phyloP scores from a whole-genome alignment of 306 rosid genomes.

The Cucurbita maxima region DNA sequence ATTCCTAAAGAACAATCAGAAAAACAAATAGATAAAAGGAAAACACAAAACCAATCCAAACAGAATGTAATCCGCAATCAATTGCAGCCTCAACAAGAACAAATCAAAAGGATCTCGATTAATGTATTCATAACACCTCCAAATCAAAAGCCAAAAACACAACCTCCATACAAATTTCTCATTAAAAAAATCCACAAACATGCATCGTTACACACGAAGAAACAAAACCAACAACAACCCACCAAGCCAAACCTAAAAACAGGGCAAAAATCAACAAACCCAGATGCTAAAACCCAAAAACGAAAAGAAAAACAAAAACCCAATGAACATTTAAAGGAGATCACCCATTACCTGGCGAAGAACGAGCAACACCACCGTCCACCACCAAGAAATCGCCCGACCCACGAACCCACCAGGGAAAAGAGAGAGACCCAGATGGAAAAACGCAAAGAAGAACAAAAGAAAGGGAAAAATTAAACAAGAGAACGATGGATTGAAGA shows the following conservation, averaged over 20 bases:
- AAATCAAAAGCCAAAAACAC: neutral
- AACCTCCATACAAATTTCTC: neutral
- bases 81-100: neutral
- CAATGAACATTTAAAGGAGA: neutral
- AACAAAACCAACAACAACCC: neutral
- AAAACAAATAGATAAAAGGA: neutral
- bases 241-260: neutral
- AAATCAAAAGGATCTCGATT: neutral
- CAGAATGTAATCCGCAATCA: neutral
- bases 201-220: neutral
- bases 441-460: neutral
- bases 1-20: neutral
- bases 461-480: constrained; percentile 9
- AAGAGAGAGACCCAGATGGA: neutral
- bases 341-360: constrained; percentile 18
- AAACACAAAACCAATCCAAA: neutral
- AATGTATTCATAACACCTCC: neutral
- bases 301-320: neutral
- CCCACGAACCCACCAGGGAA: neutral
- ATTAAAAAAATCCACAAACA: neutral
- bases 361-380: neutral
- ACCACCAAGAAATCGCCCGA: neutral
- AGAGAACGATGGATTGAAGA: neutral
- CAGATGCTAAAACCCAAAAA: neutral
- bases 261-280: neutral